phyloP scores from a whole-genome alignment of 352 stramenopile species.

The Phytophthora agathidicida region DNA sequence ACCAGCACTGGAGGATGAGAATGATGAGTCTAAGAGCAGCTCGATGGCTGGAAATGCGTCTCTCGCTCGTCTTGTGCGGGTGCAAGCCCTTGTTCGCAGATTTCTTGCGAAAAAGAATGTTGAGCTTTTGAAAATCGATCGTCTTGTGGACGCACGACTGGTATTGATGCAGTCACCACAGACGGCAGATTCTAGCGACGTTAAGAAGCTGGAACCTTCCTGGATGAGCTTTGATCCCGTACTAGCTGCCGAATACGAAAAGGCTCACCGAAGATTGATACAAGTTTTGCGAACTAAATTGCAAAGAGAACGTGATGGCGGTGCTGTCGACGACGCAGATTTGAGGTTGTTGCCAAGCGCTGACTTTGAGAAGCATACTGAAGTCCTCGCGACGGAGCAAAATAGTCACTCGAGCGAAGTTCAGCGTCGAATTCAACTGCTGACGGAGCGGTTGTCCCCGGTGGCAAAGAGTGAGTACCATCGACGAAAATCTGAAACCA shows the following conservation, averaged over 20 bases:
- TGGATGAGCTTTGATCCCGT: constrained; percentile 28
- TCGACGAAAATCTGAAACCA: constrained; percentile 23
- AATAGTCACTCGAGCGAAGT: constrained; percentile 31
- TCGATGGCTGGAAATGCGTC: not conserved
- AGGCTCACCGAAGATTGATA: constrained; percentile 21
- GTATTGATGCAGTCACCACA: constrained; percentile 27
- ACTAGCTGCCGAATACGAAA: constrained; percentile 21
- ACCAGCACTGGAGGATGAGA: not conserved
- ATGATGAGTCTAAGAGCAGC: not conserved
- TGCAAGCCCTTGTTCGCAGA: constrained; percentile 54
- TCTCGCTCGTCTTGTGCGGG: constrained; percentile 30
- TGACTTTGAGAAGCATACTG: constrained; percentile 36
- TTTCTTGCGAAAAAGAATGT: constrained; percentile 51
- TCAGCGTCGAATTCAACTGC: constrained; percentile 48
- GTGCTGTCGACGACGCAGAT: constrained; percentile 3
- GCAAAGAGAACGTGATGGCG: not conserved
- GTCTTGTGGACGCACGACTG: constrained; percentile 52
- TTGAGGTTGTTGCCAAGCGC: constrained; percentile 14
- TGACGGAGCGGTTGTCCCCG: constrained; percentile 40
- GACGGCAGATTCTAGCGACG: not conserved
- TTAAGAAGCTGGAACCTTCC: constrained; percentile 15
- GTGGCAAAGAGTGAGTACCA: constrained; percentile 52
- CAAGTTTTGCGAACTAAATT: constrained; percentile 28
- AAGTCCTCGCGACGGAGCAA: constrained; percentile 26
- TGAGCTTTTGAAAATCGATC: constrained; percentile 56